phyloP scores from a whole-genome alignment of 768 basidiomycete species.

The Gelatoporia subvermispora region DNA sequence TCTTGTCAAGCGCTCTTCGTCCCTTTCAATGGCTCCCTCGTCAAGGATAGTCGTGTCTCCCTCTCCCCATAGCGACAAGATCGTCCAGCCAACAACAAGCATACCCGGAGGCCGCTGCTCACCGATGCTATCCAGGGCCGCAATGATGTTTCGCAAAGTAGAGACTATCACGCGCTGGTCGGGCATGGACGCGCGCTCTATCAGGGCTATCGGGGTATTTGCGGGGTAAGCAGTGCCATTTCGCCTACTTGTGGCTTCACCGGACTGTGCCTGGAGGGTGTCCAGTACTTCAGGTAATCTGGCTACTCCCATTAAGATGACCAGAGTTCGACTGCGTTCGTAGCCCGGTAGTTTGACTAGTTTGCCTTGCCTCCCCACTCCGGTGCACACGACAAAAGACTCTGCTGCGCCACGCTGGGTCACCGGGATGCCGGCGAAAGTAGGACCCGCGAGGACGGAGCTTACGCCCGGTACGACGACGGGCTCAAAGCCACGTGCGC shows the following conservation, averaged over 20 bases:
- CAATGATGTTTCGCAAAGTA: constrained; percentile 67
- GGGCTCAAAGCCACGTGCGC: constrained; percentile 76
- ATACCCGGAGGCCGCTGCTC: constrained; percentile 95
- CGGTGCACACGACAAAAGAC: constrained; percentile 85
- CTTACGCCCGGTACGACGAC: constrained; percentile 86
- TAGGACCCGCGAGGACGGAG: constrained; percentile 86
- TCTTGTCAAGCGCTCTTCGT: constrained; percentile 41
- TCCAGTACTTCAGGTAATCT: constrained; percentile 68
- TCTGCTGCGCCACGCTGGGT: constrained; percentile 96
- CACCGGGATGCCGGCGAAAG: constrained; percentile 87
- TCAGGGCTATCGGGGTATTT: constrained; percentile 81
- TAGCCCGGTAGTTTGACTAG: constrained; percentile 85
- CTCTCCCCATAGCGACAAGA: constrained; percentile 65
- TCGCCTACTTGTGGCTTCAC: constrained; percentile 20
- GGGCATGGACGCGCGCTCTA: constrained; percentile 91
- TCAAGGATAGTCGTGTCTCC: constrained; percentile 75
- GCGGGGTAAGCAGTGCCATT: constrained; percentile 63
- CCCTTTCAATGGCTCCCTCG: constrained; percentile 37
- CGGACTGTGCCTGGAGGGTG: constrained; percentile 37
- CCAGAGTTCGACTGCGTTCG: constrained; percentile 71
- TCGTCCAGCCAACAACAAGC: constrained; percentile 93
- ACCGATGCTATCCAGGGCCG: constrained; percentile 66
- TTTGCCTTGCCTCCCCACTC: constrained; percentile 84
- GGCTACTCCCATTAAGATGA: constrained; percentile 95
- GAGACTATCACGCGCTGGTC: constrained; percentile 85